These are phyloP conservation scores for Yamadazyma mexicana DNA, from an alignment of 1,139 yeast species.

Conservation along the genomic window DNA sequence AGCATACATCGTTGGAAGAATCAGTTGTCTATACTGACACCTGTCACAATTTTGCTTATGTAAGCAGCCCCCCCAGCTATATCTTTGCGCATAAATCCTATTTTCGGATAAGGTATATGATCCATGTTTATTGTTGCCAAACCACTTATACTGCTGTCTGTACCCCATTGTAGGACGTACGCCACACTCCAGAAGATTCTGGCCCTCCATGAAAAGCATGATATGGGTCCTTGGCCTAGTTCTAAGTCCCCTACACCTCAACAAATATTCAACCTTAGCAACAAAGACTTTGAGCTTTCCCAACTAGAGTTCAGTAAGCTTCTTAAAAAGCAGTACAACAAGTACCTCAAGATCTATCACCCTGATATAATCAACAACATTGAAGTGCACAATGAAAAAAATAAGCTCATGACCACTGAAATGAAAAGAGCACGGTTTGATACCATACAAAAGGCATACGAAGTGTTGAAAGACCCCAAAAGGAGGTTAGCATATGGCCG, in stretches of 20 bases:
- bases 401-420: slow-evolving; percentile 29
- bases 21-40: too few species aligned
- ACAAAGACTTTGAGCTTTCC: slow-evolving; percentile 19
- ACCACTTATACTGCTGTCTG: background rate
- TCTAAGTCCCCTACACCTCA: slow-evolving; percentile 67
- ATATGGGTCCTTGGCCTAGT: slow-evolving; percentile 58
- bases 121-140: background rate
- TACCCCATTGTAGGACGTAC: slow-evolving; percentile 6
- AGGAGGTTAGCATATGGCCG: slow-evolving; percentile 34
- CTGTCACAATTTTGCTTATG: too few species aligned
- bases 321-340: slow-evolving; percentile 58
- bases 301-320: slow-evolving; percentile 38
- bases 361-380: slow-evolving; percentile 62
- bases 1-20: too few species aligned
- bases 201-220: slow-evolving; percentile 21
- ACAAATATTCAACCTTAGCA: slow-evolving; percentile 58
- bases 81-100: background rate
- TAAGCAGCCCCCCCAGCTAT: too few species aligned
- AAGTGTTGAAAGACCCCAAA: slow-evolving; percentile 59
- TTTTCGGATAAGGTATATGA: background rate
- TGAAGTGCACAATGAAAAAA: slow-evolving; percentile 25
- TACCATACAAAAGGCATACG: slow-evolving; percentile 71
- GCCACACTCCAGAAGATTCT: slow-evolving; percentile 12
- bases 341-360: slow-evolving; percentile 78
- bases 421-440: slow-evolving; percentile 65